Base-by-base conservation (phyloP, 345 rosid genomes). In the Kandelia obovata region DNA sequence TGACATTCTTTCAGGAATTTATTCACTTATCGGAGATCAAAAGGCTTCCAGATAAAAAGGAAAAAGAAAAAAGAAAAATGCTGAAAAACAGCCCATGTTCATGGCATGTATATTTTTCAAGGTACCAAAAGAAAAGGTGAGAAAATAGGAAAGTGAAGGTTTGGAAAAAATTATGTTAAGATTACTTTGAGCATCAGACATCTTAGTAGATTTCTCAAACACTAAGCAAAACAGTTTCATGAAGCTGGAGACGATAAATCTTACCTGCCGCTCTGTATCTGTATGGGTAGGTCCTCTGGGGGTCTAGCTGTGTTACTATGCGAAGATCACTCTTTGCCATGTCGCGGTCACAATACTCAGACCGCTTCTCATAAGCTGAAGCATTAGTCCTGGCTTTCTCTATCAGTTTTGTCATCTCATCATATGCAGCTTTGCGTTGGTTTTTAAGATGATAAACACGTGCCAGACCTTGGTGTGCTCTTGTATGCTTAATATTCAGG, bases 391-490 rank as follows among this genome's bases (percentile, higher is more conserved):
- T 81, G 62, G 98, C 96, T 74, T 92, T 96, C 78, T 87, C 91
- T 76, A 96, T 92, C 61, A 96, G 72, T 81, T 90, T 96, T 61
- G 99, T 92, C 99, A 96, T 92, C 85, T 96, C 98, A 71, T 92
- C 96, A 55, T 88, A 96, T 52, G 98, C 98, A 52, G 89, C 85
- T 86, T 92, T 89, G 27, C 90, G 83, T 63, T 89, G 90, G 69
- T 88, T 87, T 80, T 88, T 92, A 17, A 90, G 84, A 77, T 92
- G 94, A 75, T 86, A 89, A 57, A 96, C 97, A 35, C 95, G 88
- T 37, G 98, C 98, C 39, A 96, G 84, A 72, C 98, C 98, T 73
- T 96, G 98, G 79, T 92, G 99, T 39, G 99, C 98, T 79, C 97
- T 75, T 25, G 99, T 96, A 76, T 96, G 99, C 83, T 92, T 96